phyloP scores from a whole-genome alignment of 257 asterid genomes.

The Solanum virginianum region DNA sequence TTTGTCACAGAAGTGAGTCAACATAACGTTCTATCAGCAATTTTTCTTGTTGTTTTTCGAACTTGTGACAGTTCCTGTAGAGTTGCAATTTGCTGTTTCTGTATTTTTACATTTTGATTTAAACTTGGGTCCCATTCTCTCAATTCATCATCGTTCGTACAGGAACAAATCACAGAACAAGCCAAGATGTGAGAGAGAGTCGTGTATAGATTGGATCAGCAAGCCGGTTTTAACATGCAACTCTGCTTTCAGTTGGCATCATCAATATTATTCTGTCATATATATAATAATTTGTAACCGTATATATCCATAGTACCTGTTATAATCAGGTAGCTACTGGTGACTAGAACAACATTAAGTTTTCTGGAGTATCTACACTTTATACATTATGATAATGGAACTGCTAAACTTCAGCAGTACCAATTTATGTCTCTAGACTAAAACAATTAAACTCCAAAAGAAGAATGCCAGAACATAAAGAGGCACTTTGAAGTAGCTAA shows the following conservation, averaged over 20 bases:
- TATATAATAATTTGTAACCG: background rate
- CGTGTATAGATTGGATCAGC: background rate
- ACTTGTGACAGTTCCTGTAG: background rate
- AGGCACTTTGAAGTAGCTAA: no score
- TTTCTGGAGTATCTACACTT: no score
- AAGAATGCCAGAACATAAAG: no score
- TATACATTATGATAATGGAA: no score
- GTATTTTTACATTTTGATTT: background rate
- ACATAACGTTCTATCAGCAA: background rate
- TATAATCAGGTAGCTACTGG: background rate
- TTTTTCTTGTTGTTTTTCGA: no score
- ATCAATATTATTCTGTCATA: background rate
- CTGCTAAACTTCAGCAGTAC: no score
- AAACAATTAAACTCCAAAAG: no score
- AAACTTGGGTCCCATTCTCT: background rate
- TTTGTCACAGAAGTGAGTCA: constrained; percentile 66
- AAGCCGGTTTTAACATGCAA: background rate
- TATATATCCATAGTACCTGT: background rate
- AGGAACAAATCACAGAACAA: background rate
- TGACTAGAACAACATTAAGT: background rate
- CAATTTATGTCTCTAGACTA: no score
- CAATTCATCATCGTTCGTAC: background rate
- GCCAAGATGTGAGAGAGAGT: background rate
- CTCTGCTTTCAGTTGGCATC: background rate
- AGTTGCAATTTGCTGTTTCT: background rate